Base-by-base conservation (phyloP, 1,139 yeast species). In the Eremothecium cymbalariae region DNA sequence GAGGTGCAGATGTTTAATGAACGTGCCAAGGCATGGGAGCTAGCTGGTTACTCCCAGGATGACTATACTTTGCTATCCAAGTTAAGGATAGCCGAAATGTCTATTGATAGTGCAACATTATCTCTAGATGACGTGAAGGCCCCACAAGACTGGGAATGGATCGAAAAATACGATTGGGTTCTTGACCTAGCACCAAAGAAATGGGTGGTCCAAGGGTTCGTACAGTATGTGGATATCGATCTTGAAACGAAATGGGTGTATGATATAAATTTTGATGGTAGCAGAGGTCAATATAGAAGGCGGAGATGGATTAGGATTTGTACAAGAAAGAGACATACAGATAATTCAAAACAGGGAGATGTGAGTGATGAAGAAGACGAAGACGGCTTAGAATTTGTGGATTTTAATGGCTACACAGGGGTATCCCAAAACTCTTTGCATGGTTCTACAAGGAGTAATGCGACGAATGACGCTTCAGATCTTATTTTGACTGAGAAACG, bases 181-280 rank as follows among this genome's bases (percentile, higher is more conserved):
- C 47, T 79, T 30, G 90, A 81, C 52, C 62, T 77, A 36, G 61
- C 69, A 17, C 81, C 81, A 0, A 55, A 58, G 21, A 53, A 48
- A 4, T 81, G 90, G 90, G 80, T 77, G 2, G 59, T 59, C 26
- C 68, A 71, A 37, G 60, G 68, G 22, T 61, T 79, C 28, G 50
- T 60, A 19, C 81, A 74, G 41, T 57, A 74, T 32, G 75, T 78
- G 7, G 65, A 63, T 28, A 64, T 77, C 23, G 88, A 80, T 55
- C 64, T 70, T 23, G 84, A 74, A 36, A 80, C 78, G 28, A 81
- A 81, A 56, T 81, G 90, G 90, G 86, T 78, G 13, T 81, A 81
- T 53, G 93, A 81, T 54, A 53, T 56, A 9, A 48, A 42, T 31
- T 45, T 51, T n/a, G 47, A 44, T 16, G 55, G 58, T 2, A 36